Evolutionary conservation across 768 basidiomycete genomes (phyloP), one percentile per base, ranked within the genome.

Genomic region (Boletus reticuloceps): DNA sequence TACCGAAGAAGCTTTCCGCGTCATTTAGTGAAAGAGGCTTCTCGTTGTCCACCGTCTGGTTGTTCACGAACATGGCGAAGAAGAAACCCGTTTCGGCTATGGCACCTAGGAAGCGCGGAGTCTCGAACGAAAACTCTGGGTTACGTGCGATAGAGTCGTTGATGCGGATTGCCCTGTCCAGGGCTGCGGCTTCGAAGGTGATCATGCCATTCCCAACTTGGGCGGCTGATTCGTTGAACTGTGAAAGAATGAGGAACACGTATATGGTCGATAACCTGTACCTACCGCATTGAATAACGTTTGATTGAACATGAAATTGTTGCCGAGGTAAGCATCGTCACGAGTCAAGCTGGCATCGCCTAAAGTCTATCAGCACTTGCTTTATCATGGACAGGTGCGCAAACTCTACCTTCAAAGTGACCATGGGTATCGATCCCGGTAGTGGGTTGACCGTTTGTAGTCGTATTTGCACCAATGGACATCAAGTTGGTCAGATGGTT

Each of bases 401-500:
- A 36, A 47, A 1, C 5, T 39, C 13, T 44, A 49, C 65, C 65
- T 58, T 65, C 59, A 36, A 64, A 61, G 22, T 58, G 61, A 4
- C 65, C 56, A 7, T 67, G 65, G n/a, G 51, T 64, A 32, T 56
- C 61, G 0, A 66, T 49, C 10, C 65, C 58, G 0, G 58, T 53
- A 38, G 55, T 53, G 38, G 53, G 36, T 29, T 52, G 17, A 32
- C 11, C 34, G 0, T 56, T 22, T 16, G 40, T 47, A 9, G 64
- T 65, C 11, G 51, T 45, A 19, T 67, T 65, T 46, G 54, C 59
- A 51, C 59, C 64, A 17, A 65, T 65, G 47, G 50, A 58, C 61
- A 65, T 65, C 50, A 66, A 49, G 13, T 66, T 66, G 12, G 64
- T 65, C 50, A 67, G 49, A 29, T 61, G 62, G n/a, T 67, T 67